Percentiles rank a stretch among this genome's conserved stretches.
Evolutionary conservation across 805 yeast genomes (phyloP).

Genomic region (Ascoidea tarda): DNA sequence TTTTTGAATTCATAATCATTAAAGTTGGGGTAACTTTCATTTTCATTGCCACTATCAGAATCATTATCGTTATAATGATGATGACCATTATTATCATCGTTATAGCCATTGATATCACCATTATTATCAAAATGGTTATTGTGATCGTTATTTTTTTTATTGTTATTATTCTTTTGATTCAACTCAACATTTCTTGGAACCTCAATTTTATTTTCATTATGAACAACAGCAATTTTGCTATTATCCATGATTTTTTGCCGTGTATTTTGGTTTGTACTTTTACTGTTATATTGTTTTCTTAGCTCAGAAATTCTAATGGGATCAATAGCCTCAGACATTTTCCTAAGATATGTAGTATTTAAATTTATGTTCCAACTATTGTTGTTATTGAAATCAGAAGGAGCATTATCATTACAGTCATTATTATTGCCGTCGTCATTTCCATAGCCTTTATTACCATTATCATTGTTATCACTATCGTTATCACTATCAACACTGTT

Average conservation of each 20-base stretch:
- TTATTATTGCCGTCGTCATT: not conserved
- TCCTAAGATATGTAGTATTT: not conserved
- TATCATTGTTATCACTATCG: not conserved
- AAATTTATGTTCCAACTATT: not conserved
- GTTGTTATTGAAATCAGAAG: not conserved
- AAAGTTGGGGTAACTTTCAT: not conserved
- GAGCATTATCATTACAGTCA: no score
- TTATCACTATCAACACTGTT: not conserved
- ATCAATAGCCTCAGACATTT: not conserved
- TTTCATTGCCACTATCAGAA: not conserved
- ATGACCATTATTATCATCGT: not conserved
- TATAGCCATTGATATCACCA: no score
- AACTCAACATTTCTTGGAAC: no score
- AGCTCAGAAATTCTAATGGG: not conserved
- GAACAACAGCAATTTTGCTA: not conserved
- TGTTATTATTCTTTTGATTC: no score
- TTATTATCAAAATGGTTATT: no score
- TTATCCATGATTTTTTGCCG: not conserved
- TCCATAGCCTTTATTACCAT: not conserved
- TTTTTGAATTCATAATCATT: no score
- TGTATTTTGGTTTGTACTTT: not conserved
- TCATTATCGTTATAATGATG: not conserved
- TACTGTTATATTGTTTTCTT: not conserved
- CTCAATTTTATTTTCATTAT: no score
- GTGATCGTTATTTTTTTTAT: no score